phyloP scores from a whole-genome alignment of 1,284 basidiomycete species.

The Athelia sp. region DNA sequence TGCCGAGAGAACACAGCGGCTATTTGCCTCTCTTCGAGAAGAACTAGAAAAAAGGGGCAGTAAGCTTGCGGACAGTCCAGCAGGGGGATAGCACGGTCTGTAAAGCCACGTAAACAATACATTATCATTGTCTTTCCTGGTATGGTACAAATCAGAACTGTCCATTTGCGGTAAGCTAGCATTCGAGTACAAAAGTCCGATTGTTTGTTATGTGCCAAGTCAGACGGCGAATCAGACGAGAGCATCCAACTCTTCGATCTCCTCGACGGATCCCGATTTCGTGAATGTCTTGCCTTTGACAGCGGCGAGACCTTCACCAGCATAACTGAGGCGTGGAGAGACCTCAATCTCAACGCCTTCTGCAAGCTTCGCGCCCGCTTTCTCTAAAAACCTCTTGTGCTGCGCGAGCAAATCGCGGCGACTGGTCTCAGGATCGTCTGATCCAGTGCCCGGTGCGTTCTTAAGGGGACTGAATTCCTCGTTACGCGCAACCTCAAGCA shows the following conservation, averaged over 20 bases:
- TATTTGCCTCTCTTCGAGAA: constrained; percentile 75
- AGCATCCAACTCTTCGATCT: constrained; percentile 46
- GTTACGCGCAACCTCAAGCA: constrained; percentile 83
- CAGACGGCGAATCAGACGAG: constrained; percentile 24
- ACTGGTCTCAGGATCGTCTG: constrained; percentile 91
- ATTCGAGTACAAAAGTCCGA: constrained; percentile 32
- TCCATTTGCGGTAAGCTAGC: constrained; percentile 14
- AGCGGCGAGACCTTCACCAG: constrained; percentile 85
- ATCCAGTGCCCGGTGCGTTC: constrained; percentile 92
- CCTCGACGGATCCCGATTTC: constrained; percentile 49
- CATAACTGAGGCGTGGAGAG: constrained; percentile 85
- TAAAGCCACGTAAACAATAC: not conserved
- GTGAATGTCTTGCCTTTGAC: constrained; percentile 77
- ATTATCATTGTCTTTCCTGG: not conserved
- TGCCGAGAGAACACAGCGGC: constrained; percentile 70
- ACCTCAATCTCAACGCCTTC: constrained; percentile 84
- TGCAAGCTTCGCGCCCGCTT: constrained; percentile 70
- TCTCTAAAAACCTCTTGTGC: constrained; percentile 81
- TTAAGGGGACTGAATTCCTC: constrained; percentile 98
- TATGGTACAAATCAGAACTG: constrained; percentile 2
- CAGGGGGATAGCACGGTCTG: constrained; percentile 7
- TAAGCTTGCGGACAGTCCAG: constrained; percentile 25
- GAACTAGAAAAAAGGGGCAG: constrained; percentile 63
- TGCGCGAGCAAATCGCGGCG: constrained; percentile 88
- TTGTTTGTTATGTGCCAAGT: not conserved